Evolutionary conservation across 768 basidiomycete genomes (phyloP).

Genomic region (Boletus vermiculosoides): DNA sequence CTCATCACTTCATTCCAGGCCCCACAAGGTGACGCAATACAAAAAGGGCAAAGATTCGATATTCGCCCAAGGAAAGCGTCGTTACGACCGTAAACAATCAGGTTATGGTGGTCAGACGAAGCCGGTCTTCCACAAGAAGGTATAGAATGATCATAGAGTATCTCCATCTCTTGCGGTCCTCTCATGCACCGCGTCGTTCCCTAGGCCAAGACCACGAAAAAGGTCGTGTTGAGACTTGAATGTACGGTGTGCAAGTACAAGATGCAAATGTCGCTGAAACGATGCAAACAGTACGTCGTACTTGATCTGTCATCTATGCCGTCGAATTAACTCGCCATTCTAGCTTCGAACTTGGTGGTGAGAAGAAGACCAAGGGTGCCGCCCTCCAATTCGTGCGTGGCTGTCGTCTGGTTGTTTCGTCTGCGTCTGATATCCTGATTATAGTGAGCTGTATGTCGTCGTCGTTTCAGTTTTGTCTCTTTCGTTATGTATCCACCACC

Average conservation of each 20-base stretch:
- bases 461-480: slow-evolving; percentile 15
- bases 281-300: slow-evolving; percentile 93
- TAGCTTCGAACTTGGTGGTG: slow-evolving; percentile 99
- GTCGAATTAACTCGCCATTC: not conserved
- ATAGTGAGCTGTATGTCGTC: slow-evolving; percentile 23
- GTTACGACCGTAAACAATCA: slow-evolving; percentile 98
- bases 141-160: not conserved
- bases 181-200: not conserved
- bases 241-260: slow-evolving; percentile 99
- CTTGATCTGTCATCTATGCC: not conserved
- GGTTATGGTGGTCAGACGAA: slow-evolving; percentile 99
- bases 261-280: slow-evolving; percentile 94
- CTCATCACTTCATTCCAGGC: slow-evolving; percentile 45
- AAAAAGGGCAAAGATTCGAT: slow-evolving; percentile 99
- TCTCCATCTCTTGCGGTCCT: not conserved
- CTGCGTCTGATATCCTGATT: slow-evolving; percentile 1
- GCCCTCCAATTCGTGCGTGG: slow-evolving; percentile 87
- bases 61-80: slow-evolving; percentile 98
- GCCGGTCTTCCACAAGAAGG: slow-evolving; percentile 99
- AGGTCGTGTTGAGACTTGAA: slow-evolving; percentile 96
- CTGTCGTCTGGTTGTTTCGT: not conserved
- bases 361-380: slow-evolving; percentile 99
- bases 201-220: slow-evolving; percentile 98
- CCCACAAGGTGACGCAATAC: slow-evolving; percentile 99
- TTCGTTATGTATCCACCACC: slow-evolving; percentile 26